Percentiles rank a stretch among this genome's conserved stretches.
Conservation (phyloP, 2,329 filamentous ascomycete genomes). For the Bipolaris sorokiniana region DNA sequence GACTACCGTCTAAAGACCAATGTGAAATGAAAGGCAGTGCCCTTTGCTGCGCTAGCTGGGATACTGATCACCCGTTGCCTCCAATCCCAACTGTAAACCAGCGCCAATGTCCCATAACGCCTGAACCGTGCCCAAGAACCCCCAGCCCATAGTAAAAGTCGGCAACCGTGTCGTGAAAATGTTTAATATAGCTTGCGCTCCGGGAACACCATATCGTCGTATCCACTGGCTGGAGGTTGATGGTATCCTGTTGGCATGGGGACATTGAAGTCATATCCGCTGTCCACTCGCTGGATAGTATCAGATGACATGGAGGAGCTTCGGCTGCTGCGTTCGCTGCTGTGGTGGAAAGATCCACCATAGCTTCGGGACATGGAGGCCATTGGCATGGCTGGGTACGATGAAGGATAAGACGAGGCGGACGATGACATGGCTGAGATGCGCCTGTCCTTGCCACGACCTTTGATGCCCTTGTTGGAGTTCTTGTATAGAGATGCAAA, state of each 20-base stretch:
- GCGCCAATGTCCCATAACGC: slow-evolving; percentile 13
- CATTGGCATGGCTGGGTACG: slow-evolving; percentile 31
- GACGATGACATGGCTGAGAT: slow-evolving; percentile 55
- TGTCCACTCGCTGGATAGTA: slow-evolving; percentile 28
- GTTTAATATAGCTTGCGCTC: slow-evolving; percentile 43
- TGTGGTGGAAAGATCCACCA: slow-evolving; percentile 31
- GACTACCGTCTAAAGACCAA: not conserved
- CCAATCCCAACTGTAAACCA: slow-evolving; percentile 6
- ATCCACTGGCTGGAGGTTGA: slow-evolving; percentile 30
- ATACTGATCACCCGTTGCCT: slow-evolving; percentile 17
- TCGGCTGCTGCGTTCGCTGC: slow-evolving; percentile 45
- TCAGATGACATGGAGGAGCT: slow-evolving; percentile 47
- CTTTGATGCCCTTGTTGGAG: slow-evolving; percentile 98
- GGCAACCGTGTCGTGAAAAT: not conserved
- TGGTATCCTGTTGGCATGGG: slow-evolving; percentile 36
- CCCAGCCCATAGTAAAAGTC: not conserved
- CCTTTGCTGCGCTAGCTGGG: slow-evolving; percentile 33
- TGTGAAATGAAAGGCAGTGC: slow-evolving; percentile 12
- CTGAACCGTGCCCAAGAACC: slow-evolving; percentile 4
- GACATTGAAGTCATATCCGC: slow-evolving; percentile 42
- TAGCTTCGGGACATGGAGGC: slow-evolving; percentile 31
- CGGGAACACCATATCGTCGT: slow-evolving; percentile 47
- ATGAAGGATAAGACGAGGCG: slow-evolving; percentile 32
- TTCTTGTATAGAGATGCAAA: slow-evolving; percentile 93
- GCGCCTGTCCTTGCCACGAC: slow-evolving; percentile 82